phyloP scores from a whole-genome alignment of 768 basidiomycete species.

The Rubroboletus satanas region DNA sequence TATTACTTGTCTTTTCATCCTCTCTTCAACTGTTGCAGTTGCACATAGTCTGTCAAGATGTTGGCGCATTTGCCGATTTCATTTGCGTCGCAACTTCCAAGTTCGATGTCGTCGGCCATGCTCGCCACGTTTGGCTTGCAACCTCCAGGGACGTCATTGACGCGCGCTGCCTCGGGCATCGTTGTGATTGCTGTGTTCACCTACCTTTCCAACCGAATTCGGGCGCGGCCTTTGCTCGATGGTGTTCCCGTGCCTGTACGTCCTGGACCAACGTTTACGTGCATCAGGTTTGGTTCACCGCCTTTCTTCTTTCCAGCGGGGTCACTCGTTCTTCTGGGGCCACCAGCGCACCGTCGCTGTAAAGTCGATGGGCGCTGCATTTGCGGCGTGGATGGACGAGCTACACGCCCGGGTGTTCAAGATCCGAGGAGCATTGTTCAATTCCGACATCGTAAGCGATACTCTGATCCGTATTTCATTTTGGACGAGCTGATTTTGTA shows the following conservation, averaged over 20 bases:
- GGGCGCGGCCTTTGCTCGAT: background rate
- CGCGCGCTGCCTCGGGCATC: background rate
- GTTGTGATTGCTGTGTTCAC: background rate
- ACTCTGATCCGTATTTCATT: background rate
- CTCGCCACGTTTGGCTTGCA: background rate
- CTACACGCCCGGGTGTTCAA: conserved; percentile 2
- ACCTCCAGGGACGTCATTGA: background rate
- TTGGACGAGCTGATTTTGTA: background rate
- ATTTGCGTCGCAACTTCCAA: background rate
- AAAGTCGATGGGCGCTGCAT: conserved; percentile 5
- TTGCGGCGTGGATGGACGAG: conserved; percentile 1
- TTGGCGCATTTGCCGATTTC: background rate
- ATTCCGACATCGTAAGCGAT: conserved; percentile 4
- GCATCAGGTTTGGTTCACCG: background rate
- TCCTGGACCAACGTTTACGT: background rate
- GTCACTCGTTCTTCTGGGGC: conserved; percentile 2
- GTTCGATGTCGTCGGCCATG: background rate
- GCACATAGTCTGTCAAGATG: background rate
- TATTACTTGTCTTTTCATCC: no score
- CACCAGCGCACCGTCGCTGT: conserved; percentile 1
- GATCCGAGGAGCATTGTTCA: conserved; percentile 3
- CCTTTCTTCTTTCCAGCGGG: background rate
- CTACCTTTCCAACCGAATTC: background rate
- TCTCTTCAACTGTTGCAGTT: background rate
- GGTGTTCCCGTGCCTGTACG: background rate